Percentiles rank a stretch among this genome's conserved stretches.
Evolutionary conservation across 1,284 basidiomycete genomes (phyloP).

Genomic region (Pyrrhoderma noxium): DNA sequence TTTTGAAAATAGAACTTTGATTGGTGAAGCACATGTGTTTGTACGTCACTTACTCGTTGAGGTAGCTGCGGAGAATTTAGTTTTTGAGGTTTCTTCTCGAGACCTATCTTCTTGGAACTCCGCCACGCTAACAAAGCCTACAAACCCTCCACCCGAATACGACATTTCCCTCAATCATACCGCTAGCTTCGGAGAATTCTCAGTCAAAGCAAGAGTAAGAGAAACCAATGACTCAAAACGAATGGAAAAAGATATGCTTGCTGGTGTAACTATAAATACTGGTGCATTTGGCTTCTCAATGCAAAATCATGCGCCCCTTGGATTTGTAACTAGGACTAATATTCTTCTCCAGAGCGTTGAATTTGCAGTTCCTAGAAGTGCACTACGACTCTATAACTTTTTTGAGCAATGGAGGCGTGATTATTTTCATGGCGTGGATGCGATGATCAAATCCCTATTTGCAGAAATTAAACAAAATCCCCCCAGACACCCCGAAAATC

Average conservation of each 20-base stretch:
- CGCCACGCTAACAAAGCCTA: conserved; percentile 28
- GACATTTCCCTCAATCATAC: conserved; percentile 42
- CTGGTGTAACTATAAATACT: conserved; percentile 42
- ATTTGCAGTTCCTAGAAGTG: conserved; percentile 69
- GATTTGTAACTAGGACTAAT: conserved; percentile 31
- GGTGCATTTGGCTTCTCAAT: conserved; percentile 23
- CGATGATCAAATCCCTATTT: conserved; percentile 54
- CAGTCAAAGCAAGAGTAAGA: conserved; percentile 51
- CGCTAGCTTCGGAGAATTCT: conserved; percentile 40
- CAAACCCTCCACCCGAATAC: conserved; percentile 21
- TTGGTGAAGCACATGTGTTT: conserved; percentile 6
- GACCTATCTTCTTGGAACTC: conserved; percentile 34
- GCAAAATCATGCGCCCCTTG: conserved; percentile 15
- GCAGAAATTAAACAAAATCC: conserved; percentile 48
- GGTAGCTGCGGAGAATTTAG: conserved; percentile 46
- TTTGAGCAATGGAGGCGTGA: conserved; percentile 73
- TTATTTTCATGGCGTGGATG: conserved; percentile 64
- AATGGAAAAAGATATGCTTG: conserved; percentile 47
- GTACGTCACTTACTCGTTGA: conserved; percentile 23
- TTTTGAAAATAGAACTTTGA: conserved; percentile 4
- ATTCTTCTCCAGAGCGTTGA: conserved; percentile 39
- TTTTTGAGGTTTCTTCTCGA: conserved; percentile 36
- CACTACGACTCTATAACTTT: conserved; percentile 67
- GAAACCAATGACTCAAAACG: conserved; percentile 28
- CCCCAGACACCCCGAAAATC: conserved; percentile 13